Evolutionary conservation across 352 stramenopile species (phyloP).

Genomic region (Phytophthora uliginosa): DNA sequence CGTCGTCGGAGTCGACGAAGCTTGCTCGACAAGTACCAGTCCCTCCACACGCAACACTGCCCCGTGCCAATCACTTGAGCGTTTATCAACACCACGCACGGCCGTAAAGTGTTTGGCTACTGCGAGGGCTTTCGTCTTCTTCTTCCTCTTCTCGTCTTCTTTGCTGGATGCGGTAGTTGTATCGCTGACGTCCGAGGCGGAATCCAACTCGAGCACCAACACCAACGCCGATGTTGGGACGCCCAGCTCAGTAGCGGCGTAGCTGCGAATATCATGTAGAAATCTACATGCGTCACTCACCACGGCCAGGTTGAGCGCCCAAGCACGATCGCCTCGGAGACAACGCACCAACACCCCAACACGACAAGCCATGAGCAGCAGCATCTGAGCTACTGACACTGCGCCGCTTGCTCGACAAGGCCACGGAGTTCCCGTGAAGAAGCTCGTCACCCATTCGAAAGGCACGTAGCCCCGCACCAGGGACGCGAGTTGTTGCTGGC

Average conservation of each 20-base stretch:
- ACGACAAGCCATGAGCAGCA: constrained; percentile 36
- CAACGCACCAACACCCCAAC: constrained; percentile 34
- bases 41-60: constrained; percentile 43
- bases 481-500: constrained; percentile 15
- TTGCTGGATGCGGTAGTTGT: not conserved
- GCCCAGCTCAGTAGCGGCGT: constrained; percentile 1
- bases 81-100: not conserved
- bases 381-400: constrained; percentile 27
- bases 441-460: constrained; percentile 24
- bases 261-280: constrained; percentile 17
- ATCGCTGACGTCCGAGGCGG: constrained; percentile 4
- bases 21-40: constrained; percentile 42
- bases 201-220: constrained; percentile 31
- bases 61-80: constrained; percentile 20
- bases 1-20: constrained; percentile 10
- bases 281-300: constrained; percentile 25
- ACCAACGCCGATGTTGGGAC: constrained; percentile 11
- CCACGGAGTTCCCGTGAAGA: constrained; percentile 21
- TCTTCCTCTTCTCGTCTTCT: constrained; percentile 12
- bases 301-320: constrained; percentile 36
- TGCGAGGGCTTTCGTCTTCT: constrained; percentile 9
- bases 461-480: constrained; percentile 30
- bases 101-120: constrained; percentile 16
- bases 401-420: constrained; percentile 5
- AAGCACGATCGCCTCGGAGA: constrained; percentile 29